Evolutionary conservation across 495 filamentous ascomycete genomes (phyloP), one percentile per base, ranked within the genome.

Genomic region (Penicillium pulvis): DNA sequence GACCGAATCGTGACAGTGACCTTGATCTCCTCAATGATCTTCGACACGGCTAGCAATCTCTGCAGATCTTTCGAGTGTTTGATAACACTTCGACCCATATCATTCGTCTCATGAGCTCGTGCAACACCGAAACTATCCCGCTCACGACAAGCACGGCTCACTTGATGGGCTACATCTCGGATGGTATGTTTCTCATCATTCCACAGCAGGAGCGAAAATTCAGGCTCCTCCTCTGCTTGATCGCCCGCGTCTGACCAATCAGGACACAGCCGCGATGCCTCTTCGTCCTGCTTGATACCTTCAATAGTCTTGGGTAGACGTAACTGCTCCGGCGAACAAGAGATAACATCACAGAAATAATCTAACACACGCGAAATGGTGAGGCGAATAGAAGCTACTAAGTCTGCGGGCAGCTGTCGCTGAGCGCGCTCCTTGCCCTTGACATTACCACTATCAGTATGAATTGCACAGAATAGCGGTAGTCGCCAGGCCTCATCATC

Each of bases 131-230:
- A 93, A 14, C 73, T 76, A 54, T 79, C 75, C 10, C 83, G 78
- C 57, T 87, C 83, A 60, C 85, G 88, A 80, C 95, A 98, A 51
- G 94, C 95, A 53, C 95, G 83, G 4, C 89, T 88, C 16, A 98
- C 91, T 70, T 97, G 92, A 33, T 93, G 83, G 56, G 87, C 76
- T 10, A 98, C 93, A 71, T 98, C 94, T n/a, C 83, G 79, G 51
- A 97, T 87, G 0, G 94, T 98, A 69, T 98, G 94, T 75, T 98
- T 98, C 72, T 98, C 94, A 59, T 98, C 94, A 63, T 98, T 98
- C 94, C 94, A 98, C 8, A 98, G 78, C 19, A 97, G 72, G n/a
- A 98, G 75, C 4, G 91, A 87, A 69, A 87, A 98, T 64, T 97
- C 92, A 14, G 86, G 81, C 23, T 85, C 74, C 23, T 78, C 78